phyloP scores from a whole-genome alignment of 2,329 filamentous ascomycete species.

The Fusarium sp. region DNA sequence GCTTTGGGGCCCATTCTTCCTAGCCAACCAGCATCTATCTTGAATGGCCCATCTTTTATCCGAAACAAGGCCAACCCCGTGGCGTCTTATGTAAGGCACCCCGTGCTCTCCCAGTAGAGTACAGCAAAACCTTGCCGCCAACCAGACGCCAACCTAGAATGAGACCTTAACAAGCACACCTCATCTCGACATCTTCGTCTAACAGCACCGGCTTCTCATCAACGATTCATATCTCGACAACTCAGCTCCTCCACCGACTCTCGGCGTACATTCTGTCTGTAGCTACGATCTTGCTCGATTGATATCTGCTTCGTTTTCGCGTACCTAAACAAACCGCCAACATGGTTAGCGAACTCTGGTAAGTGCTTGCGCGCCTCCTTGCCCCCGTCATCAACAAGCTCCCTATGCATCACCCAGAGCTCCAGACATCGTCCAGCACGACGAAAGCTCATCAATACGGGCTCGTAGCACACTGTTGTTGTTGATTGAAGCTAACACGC shows the following conservation, averaged over 20 bases:
- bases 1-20: slow-evolving; percentile 2
- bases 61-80: slow-evolving; percentile 24
- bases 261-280: slow-evolving; percentile 27
- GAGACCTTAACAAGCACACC: slow-evolving; percentile 52
- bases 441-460: slow-evolving; percentile 13
- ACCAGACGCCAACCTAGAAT: slow-evolving; percentile 51
- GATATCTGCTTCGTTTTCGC: slow-evolving; percentile 25
- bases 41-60: slow-evolving; percentile 32
- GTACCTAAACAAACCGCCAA: slow-evolving; percentile 55
- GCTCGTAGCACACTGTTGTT: slow-evolving; percentile 6
- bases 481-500: slow-evolving; percentile 55
- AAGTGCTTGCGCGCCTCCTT: slow-evolving; percentile 58
- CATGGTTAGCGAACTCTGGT: slow-evolving; percentile 87
- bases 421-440: slow-evolving; percentile 40
- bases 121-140: slow-evolving; percentile 56
- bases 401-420: slow-evolving; percentile 45
- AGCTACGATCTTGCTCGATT: slow-evolving; percentile 26
- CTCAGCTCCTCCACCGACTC: slow-evolving; percentile 22
- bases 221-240: slow-evolving; percentile 41
- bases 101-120: slow-evolving; percentile 41
- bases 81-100: slow-evolving; percentile 47
- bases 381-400: slow-evolving; percentile 46
- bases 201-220: slow-evolving; percentile 38
- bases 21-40: background rate
- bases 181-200: slow-evolving; percentile 40